Evolutionary conservation across 495 filamentous ascomycete species (phyloP).

Genomic region (Neurospora sp.): DNA sequence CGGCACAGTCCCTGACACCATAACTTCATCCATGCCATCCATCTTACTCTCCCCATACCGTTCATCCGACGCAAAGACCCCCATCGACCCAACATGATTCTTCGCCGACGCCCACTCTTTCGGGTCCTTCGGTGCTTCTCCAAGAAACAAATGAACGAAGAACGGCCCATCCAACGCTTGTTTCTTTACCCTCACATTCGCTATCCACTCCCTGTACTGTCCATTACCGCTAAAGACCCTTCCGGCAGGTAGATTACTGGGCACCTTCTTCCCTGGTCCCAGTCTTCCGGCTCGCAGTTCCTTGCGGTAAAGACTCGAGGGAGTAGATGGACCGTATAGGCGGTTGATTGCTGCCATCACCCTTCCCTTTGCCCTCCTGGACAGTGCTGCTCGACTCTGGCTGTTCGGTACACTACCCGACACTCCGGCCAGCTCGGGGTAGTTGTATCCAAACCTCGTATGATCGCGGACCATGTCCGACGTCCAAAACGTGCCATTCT

Average conservation of each 20-base stretch:
- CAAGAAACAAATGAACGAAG: slow-evolving; percentile 53
- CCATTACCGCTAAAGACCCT: slow-evolving; percentile 17
- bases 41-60: slow-evolving; percentile 6
- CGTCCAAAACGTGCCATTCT: slow-evolving; percentile 40
- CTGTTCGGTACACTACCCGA: slow-evolving; percentile 2
- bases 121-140: slow-evolving; percentile 30
- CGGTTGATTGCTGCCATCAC: slow-evolving; percentile 41
- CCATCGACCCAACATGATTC: slow-evolving; percentile 45
- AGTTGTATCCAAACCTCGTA: slow-evolving; percentile 49
- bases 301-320: slow-evolving; percentile 23
- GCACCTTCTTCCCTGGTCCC: neutral
- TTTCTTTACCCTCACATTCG: slow-evolving; percentile 47
- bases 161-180: slow-evolving; percentile 45
- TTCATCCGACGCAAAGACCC: slow-evolving; percentile 33
- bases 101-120: slow-evolving; percentile 31
- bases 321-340: slow-evolving; percentile 41
- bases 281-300: slow-evolving; percentile 4
- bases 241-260: neutral
- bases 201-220: slow-evolving; percentile 48
- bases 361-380: slow-evolving; percentile 19
- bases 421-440: slow-evolving; percentile 40
- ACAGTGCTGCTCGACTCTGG: neutral
- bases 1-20: slow-evolving; percentile 46
- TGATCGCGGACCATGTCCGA: slow-evolving; percentile 34
- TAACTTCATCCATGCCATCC: slow-evolving; percentile 5